Percentiles rank a stretch among this genome's conserved stretches.
Evolutionary conservation across 768 basidiomycete genomes (phyloP).

Genomic region (Collybia mongolica): DNA sequence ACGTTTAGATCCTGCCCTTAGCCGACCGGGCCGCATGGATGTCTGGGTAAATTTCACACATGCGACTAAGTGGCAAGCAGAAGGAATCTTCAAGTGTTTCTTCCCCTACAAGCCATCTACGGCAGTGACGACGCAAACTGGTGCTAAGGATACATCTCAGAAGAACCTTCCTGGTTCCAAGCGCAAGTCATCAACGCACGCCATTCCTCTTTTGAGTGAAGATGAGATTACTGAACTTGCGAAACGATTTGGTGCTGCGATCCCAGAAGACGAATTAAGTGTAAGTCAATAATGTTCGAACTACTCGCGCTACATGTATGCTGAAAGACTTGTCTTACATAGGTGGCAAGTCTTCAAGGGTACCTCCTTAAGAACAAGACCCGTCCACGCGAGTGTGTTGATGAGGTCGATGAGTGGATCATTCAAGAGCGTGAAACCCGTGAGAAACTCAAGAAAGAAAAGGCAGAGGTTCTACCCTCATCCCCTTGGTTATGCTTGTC

Average conservation of each 20-base stretch:
- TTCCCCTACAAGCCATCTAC: conserved; percentile 65
- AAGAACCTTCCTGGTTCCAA: conserved; percentile 67
- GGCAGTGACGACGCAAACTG: conserved; percentile 13
- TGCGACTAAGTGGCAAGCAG: conserved; percentile 90
- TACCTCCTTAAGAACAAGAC: conserved; percentile 90
- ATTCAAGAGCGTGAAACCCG: conserved; percentile 79
- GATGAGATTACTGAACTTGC: conserved; percentile 76
- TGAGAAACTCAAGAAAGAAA: conserved; percentile 83
- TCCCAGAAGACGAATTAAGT: conserved; percentile 86
- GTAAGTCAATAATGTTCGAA: conserved; percentile 37
- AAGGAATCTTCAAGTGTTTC: conserved; percentile 93
- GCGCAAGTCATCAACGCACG: conserved; percentile 55
- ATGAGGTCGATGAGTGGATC: conserved; percentile 77
- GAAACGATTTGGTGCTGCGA: conserved; percentile 77
- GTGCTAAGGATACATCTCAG: conserved; percentile 49
- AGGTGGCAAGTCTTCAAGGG: conserved; percentile 85
- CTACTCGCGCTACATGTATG: neutral
- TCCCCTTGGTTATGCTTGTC: conserved; percentile 6
- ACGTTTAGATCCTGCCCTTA: conserved; percentile 85
- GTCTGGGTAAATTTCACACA: conserved; percentile 92
- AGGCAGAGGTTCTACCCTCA: conserved; percentile 43
- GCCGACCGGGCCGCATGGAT: conserved; percentile 88
- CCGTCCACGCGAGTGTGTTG: conserved; percentile 82
- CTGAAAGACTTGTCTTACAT: conserved; percentile 1
- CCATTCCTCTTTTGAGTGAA: conserved; percentile 71